Percentiles rank a stretch among this genome's conserved stretches.
Evolutionary conservation across 2,329 filamentous ascomycete species (phyloP).

Genomic region (Venturia asperata): DNA sequence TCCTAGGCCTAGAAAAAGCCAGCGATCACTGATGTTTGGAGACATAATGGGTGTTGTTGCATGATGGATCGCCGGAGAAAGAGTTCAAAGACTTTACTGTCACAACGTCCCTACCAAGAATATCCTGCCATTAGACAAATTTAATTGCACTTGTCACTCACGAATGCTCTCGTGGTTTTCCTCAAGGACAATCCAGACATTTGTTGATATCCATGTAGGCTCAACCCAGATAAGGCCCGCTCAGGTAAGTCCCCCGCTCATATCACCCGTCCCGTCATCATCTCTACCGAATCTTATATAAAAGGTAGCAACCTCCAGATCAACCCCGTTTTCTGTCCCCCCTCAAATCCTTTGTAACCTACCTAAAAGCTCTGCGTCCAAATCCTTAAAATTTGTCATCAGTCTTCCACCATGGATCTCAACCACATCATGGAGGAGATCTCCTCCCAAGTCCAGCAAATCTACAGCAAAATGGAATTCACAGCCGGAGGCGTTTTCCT

Average conservation of each 20-base stretch:
- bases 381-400: not conserved
- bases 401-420: not conserved
- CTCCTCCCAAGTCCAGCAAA: slow-evolving; percentile 2
- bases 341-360: not conserved
- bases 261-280: slow-evolving; percentile 2
- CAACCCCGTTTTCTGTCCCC: not conserved
- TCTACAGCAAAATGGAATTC: slow-evolving; percentile 15
- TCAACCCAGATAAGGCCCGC: not conserved
- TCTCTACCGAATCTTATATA: not conserved
- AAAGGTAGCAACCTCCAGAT: not conserved
- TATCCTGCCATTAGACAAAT: too few relatives aligned
- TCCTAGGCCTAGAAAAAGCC: slow-evolving; percentile 43
- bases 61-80: not conserved
- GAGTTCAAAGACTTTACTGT: not conserved
- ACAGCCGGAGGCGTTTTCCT: slow-evolving; percentile 15
- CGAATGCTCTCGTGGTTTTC: not conserved
- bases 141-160: too few relatives aligned
- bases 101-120: not conserved
- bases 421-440: slow-evolving; percentile 3
- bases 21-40: slow-evolving; percentile 37
- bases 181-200: not conserved
- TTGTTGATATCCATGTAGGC: too few relatives aligned
- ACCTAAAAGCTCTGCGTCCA: not conserved
- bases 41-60: slow-evolving; percentile 26
- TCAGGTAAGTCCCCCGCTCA: too few relatives aligned